These are phyloP conservation scores for Aciculosporium take DNA, from an alignment of 2,329 filamentous ascomycete species.

Conservation along the genomic window DNA sequence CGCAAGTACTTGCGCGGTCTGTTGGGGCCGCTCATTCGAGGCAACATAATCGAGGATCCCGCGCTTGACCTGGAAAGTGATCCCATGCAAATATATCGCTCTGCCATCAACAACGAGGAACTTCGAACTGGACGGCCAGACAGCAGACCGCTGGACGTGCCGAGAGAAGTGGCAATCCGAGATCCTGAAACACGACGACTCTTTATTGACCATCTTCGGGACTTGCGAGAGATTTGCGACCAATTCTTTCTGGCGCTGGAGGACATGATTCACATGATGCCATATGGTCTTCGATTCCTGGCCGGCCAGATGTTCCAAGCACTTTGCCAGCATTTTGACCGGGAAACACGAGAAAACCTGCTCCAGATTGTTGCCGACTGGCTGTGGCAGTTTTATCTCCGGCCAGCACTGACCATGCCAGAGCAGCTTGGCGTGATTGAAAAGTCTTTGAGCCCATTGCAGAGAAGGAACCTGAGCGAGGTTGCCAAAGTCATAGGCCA, in stretches of 20 bases:
- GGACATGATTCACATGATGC: conserved; percentile 74
- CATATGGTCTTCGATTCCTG: conserved; percentile 81
- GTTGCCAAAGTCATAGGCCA: conserved; percentile 87
- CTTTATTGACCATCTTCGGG: conserved; percentile 88
- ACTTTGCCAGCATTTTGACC: conserved; percentile 61
- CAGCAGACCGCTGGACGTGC: conserved; percentile 66
- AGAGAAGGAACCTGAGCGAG: conserved; percentile 83
- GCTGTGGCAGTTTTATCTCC: conserved; percentile 89
- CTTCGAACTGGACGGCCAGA: conserved; percentile 79
- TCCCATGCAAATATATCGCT: conserved; percentile 91
- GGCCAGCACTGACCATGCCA: conserved; percentile 75
- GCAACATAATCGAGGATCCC: conserved; percentile 86
- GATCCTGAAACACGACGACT: conserved; percentile 83
- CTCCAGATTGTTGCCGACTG: conserved; percentile 79
- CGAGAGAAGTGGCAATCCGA: conserved; percentile 85
- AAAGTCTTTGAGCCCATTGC: conserved; percentile 72
- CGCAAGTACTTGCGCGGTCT: conserved; percentile 84
- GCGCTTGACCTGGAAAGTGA: conserved; percentile 90
- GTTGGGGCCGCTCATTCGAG: conserved; percentile 69
- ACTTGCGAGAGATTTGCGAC: conserved; percentile 86
- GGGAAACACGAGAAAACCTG: conserved; percentile 62
- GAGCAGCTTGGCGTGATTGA: conserved; percentile 91
- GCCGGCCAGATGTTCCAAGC: conserved; percentile 74
- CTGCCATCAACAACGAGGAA: conserved; percentile 93
- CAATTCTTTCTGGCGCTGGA: conserved; percentile 75